Percentiles rank a stretch among this genome's conserved stretches.
Evolutionary conservation across 805 yeast genomes (phyloP).

Genomic region (Suhomyces sp.): DNA sequence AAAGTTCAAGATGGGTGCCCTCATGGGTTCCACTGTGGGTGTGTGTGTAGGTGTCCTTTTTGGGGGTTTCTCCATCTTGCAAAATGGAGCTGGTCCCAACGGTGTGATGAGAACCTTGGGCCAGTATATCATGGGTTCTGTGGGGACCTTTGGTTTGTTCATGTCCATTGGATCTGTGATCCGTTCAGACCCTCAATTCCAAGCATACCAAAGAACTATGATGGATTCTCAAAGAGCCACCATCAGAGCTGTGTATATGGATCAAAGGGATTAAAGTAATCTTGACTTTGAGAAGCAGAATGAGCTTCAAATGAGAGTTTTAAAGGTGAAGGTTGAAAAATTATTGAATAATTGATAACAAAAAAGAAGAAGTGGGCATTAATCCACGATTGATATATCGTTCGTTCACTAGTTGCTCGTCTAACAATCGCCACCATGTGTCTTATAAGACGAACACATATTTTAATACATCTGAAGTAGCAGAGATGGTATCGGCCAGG

Average conservation of each 20-base stretch:
- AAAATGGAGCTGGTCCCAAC: conserved; percentile 97
- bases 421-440: too few relatives aligned
- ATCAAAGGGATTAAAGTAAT: too few relatives aligned
- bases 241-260: conserved; percentile 29
- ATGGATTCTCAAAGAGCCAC: conserved; percentile 27
- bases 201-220: conserved; percentile 27
- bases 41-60: conserved; percentile 92
- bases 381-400: too few relatives aligned
- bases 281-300: too few relatives aligned
- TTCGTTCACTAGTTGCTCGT: too few relatives aligned
- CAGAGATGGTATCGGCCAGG: too few relatives aligned
- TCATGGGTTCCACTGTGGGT: conserved; percentile 94
- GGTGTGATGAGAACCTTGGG: conserved; percentile 97
- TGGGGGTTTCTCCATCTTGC: conserved; percentile 88
- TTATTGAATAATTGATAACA: too few relatives aligned
- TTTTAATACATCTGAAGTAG: too few relatives aligned
- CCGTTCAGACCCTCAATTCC: conserved; percentile 60
- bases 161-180: conserved; percentile 95
- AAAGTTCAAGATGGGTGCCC: conserved; percentile 96
- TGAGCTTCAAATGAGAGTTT: too few relatives aligned
- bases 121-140: conserved; percentile 93
- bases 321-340: too few relatives aligned
- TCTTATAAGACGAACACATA: too few relatives aligned
- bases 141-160: conserved; percentile 93
- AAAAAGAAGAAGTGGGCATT: too few relatives aligned